phyloP scores from a whole-genome alignment of 2,329 filamentous ascomycete genomes.

The Trichoderma citrinoviride region DNA sequence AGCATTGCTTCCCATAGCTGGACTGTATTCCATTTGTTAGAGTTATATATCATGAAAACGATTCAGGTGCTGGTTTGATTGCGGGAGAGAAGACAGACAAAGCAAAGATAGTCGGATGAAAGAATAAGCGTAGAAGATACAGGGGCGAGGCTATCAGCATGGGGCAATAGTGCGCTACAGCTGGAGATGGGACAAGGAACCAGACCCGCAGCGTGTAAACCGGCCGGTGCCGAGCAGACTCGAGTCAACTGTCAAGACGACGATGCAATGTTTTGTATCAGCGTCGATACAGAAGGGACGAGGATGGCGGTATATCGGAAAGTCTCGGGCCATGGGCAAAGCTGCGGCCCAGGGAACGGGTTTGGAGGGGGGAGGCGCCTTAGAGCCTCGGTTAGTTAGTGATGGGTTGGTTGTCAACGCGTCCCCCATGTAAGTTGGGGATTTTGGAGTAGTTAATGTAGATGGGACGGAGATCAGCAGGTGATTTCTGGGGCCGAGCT shows the following conservation, averaged over 20 bases:
- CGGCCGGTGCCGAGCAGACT: too few species aligned
- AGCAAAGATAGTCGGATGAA: conserved; percentile 2
- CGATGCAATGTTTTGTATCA: too few species aligned
- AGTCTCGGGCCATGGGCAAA: conserved; percentile 9
- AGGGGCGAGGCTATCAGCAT: not conserved
- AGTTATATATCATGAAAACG: conserved; percentile 10
- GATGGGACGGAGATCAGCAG: too few species aligned
- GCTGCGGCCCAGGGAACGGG: not conserved
- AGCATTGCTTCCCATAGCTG: conserved; percentile 23
- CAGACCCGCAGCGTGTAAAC: too few species aligned
- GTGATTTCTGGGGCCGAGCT: not conserved
- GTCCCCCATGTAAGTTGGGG: too few species aligned
- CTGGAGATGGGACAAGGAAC: too few species aligned
- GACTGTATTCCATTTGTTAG: conserved; percentile 21
- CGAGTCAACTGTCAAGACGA: too few species aligned
- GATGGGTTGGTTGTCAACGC: too few species aligned
- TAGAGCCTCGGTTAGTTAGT: not conserved
- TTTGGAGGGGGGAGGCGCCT: not conserved
- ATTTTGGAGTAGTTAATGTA: too few species aligned
- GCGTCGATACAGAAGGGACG: not conserved
- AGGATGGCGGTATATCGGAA: not conserved
- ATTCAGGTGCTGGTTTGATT: not conserved
- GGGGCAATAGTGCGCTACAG: too few species aligned
- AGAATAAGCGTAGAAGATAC: conserved; percentile 3
- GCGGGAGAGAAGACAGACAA: not conserved